Conservation (phyloP, 108 stramenopile species). For the Licmophora abbreviata region DNA sequence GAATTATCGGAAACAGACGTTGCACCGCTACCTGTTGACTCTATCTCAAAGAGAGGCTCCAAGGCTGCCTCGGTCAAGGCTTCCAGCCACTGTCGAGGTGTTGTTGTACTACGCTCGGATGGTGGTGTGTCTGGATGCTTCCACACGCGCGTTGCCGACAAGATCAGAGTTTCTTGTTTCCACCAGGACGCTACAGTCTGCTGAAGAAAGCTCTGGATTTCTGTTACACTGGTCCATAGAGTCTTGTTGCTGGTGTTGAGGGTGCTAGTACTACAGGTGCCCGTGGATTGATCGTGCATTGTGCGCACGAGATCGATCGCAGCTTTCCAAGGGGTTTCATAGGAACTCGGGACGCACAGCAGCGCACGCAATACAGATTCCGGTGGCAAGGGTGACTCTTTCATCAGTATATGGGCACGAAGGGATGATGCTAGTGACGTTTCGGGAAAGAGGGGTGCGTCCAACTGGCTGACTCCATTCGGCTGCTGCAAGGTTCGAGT, state of each 20-base stretch:
- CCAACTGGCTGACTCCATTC: too few relatives aligned
- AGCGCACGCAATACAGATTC: too few relatives aligned
- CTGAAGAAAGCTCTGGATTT: slow-evolving; percentile 3
- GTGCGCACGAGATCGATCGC: not conserved
- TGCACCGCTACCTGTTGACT: too few relatives aligned
- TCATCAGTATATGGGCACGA: too few relatives aligned
- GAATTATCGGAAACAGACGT: not conserved
- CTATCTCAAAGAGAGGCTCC: not conserved
- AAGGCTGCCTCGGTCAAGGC: not conserved
- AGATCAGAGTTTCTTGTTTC: not conserved
- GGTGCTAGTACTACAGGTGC: not conserved
- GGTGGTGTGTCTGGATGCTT: too few relatives aligned
- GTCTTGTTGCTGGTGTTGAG: not conserved
- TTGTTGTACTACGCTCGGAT: not conserved
- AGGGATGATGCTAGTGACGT: too few relatives aligned
- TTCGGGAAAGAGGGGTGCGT: too few relatives aligned
- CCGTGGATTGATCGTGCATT: slow-evolving; percentile 3
- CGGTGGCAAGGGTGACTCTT: too few relatives aligned
- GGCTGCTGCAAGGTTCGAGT: too few relatives aligned
- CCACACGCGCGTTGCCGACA: not conserved
- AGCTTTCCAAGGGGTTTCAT: slow-evolving; percentile 10
- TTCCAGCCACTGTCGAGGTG: slow-evolving; percentile 2
- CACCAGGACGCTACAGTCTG: slow-evolving; percentile 1
- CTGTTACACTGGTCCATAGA: slow-evolving; percentile 1
- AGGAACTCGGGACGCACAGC: slow-evolving; percentile 1